Conservation (phyloP, 192 early-diverging fungal genomes). For the Entomortierella parvispora region DNA sequence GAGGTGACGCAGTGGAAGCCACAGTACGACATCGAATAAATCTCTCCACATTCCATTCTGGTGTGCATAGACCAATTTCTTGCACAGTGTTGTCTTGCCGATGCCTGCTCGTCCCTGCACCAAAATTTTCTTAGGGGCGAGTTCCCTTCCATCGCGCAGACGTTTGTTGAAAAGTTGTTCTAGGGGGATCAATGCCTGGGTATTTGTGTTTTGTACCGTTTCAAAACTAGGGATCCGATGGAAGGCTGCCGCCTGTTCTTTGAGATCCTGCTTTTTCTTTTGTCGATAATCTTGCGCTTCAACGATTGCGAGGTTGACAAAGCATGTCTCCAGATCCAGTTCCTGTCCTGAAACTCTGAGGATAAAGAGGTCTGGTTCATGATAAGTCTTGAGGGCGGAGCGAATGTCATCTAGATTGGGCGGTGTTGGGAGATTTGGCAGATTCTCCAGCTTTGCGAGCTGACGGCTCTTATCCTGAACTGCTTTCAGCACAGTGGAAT, state of each 20-base stretch:
- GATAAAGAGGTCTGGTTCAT: constrained; percentile 4
- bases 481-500: constrained; percentile 1
- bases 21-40: constrained; percentile 15
- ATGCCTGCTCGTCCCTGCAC: constrained; percentile 27
- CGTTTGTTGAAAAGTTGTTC: constrained; percentile 12
- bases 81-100: constrained; percentile 35
- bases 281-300: constrained; percentile 7
- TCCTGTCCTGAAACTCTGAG: constrained; percentile 1
- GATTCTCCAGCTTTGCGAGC: not conserved
- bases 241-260: constrained; percentile 11
- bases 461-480: not conserved
- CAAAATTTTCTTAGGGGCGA: constrained; percentile 17
- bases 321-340: constrained; percentile 10
- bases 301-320: constrained; percentile 18
- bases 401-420: constrained; percentile 1
- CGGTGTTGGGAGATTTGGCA: not conserved
- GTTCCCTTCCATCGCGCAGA: constrained; percentile 11
- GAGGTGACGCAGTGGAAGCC: constrained; percentile 26
- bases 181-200: not conserved
- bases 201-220: not conserved
- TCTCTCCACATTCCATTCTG: constrained; percentile 15
- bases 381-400: constrained; percentile 11
- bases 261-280: constrained; percentile 10
- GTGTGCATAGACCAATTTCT: constrained; percentile 13
- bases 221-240: constrained; percentile 10